These are phyloP conservation scores for Litsea cubeba DNA, from an alignment of 164 flowering plant species.

Conservation along the genomic window DNA sequence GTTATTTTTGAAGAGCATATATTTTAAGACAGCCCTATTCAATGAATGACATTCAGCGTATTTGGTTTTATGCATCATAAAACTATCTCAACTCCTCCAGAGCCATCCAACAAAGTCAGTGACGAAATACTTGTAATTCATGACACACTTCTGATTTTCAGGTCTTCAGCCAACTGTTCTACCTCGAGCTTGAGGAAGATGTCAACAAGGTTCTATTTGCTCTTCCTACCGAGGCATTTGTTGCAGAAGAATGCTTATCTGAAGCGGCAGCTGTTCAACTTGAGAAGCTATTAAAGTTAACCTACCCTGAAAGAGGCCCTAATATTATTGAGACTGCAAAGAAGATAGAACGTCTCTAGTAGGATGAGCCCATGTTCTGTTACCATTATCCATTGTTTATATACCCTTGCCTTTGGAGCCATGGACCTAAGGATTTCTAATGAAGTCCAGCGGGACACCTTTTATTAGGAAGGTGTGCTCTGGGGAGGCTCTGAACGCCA, in stretches of 20 bases:
- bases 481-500: no score
- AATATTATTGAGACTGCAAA: constrained; percentile 40
- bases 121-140: background rate
- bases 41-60: no score
- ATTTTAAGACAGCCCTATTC: no score
- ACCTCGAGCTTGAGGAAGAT: constrained; percentile 80
- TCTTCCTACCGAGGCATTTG: constrained; percentile 29
- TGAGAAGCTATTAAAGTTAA: constrained; percentile 38
- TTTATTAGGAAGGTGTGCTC: no score
- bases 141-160: constrained; percentile 18
- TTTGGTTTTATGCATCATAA: no score
- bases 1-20: no score
- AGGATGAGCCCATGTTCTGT: background rate
- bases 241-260: constrained; percentile 28
- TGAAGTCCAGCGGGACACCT: no score
- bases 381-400: background rate
- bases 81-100: no score
- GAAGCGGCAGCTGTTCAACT: constrained; percentile 42
- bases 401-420: no score
- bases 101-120: background rate
- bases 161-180: constrained; percentile 65
- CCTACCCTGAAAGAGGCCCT: constrained; percentile 36
- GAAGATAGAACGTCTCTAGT: constrained; percentile 50
- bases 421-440: no score
- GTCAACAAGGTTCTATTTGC: constrained; percentile 83